These are phyloP conservation scores for Penicillium vulpinum DNA, from an alignment of 2,329 filamentous ascomycete genomes.

Conservation along the genomic window DNA sequence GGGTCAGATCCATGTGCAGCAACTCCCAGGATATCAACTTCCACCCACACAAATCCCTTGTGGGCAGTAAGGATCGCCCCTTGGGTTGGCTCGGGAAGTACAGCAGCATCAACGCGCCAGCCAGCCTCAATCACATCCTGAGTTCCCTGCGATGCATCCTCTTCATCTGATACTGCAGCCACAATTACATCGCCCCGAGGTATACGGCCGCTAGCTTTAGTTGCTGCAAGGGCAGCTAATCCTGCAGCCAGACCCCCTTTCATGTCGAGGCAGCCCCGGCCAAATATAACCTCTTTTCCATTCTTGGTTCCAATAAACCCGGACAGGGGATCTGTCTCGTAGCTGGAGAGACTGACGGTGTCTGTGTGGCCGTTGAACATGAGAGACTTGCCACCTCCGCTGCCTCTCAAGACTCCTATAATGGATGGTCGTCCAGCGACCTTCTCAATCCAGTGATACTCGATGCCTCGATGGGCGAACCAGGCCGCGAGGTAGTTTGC, in stretches of 20 bases:
- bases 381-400: slow-evolving; percentile 49
- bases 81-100: slow-evolving; percentile 53
- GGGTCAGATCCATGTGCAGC: slow-evolving; percentile 41
- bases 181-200: slow-evolving; percentile 55
- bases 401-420: slow-evolving; percentile 50
- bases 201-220: slow-evolving; percentile 31
- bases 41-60: slow-evolving; percentile 51
- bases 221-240: slow-evolving; percentile 45
- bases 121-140: slow-evolving; percentile 53
- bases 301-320: slow-evolving; percentile 39
- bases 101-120: slow-evolving; percentile 55
- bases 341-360: slow-evolving; percentile 52
- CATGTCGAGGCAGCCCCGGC: slow-evolving; percentile 54
- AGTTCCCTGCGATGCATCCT: slow-evolving; percentile 53
- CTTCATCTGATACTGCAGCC: slow-evolving; percentile 57
- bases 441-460: slow-evolving; percentile 52
- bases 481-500: slow-evolving; percentile 52
- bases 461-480: slow-evolving; percentile 54
- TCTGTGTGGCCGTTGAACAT: slow-evolving; percentile 58
- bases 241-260: slow-evolving; percentile 53
- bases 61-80: slow-evolving; percentile 49
- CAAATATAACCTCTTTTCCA: slow-evolving; percentile 42
- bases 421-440: slow-evolving; percentile 52
- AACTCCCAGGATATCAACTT: slow-evolving; percentile 36
- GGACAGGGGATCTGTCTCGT: slow-evolving; percentile 49